These are phyloP conservation scores for Arachis stenosperma DNA, from an alignment of 306 rosid genomes.

Conservation along the genomic window DNA sequence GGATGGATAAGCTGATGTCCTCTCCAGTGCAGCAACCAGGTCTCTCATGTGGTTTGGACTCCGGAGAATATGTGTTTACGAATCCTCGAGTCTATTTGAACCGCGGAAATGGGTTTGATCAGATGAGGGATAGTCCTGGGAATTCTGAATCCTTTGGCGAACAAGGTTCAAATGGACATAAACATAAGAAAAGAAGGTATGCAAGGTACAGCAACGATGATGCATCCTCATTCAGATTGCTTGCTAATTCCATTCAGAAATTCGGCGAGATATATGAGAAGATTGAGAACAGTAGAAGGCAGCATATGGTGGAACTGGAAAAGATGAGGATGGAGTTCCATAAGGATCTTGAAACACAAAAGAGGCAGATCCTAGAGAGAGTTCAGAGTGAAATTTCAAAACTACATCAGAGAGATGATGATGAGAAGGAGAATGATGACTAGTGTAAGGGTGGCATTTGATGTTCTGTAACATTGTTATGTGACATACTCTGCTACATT, in stretches of 20 bases:
- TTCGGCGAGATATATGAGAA: constrained; percentile 81
- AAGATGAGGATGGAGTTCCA: constrained; percentile 88
- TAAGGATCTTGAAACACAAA: constrained; percentile 75
- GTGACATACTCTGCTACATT: constrained; percentile 35
- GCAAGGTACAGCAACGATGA: constrained; percentile 52
- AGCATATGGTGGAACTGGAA: constrained; percentile 81
- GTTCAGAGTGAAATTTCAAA: constrained; percentile 69
- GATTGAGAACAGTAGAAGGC: constrained; percentile 68
- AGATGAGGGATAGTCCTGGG: constrained; percentile 78
- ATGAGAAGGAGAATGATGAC: constrained; percentile 44
- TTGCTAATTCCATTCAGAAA: constrained; percentile 75
- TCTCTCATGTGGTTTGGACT: constrained; percentile 75
- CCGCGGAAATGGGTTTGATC: constrained; percentile 71
- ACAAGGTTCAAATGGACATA: constrained; percentile 63
- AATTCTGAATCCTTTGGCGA: constrained; percentile 61
- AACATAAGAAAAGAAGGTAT: constrained; percentile 61
- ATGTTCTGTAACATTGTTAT: constrained; percentile 42
- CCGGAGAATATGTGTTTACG: constrained; percentile 67
- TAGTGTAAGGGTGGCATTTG: constrained; percentile 61
- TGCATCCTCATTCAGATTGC: constrained; percentile 67
- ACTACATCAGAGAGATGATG: constrained; percentile 58
- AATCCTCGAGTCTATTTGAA: constrained; percentile 67
- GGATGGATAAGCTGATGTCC: constrained; percentile 75
- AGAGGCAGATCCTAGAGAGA: constrained; percentile 72
- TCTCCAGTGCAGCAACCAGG: constrained; percentile 63